Percentiles rank a stretch among this genome's conserved stretches.
Conservation (phyloP, 805 yeast species). For the Spathaspora arborariae region DNA sequence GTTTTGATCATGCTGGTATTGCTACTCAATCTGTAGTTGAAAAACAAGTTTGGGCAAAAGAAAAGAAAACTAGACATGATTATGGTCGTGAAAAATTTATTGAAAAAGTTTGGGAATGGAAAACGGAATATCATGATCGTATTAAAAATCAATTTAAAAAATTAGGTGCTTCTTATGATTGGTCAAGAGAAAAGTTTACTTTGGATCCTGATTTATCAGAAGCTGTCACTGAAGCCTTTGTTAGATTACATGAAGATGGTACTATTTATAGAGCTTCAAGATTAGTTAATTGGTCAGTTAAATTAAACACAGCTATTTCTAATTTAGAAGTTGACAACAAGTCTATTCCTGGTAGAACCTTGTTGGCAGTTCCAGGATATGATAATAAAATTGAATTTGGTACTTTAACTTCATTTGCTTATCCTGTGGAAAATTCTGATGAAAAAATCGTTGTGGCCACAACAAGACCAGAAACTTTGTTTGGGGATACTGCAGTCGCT, state of each 20-base stretch:
- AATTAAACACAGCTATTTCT: conserved; percentile 90
- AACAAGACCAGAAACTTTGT: conserved; percentile 97
- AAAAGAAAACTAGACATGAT: conserved; percentile 89
- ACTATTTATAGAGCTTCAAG: conserved; percentile 90
- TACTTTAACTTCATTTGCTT: conserved; percentile 92
- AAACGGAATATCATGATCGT: conserved; percentile 83
- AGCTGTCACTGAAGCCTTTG: conserved; percentile 89
- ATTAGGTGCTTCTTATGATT: conserved; percentile 96
- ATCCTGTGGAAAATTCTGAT: conserved; percentile 78
- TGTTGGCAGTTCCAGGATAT: conserved; percentile 83
- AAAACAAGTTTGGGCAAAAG: conserved; percentile 87
- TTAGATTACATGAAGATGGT: conserved; percentile 89
- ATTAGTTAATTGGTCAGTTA: conserved; percentile 94
- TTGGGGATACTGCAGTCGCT: conserved; percentile 98
- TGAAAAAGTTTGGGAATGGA: conserved; percentile 96
- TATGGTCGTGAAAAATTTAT: conserved; percentile 88
- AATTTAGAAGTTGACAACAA: conserved; percentile 95
- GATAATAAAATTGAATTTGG: conserved; percentile 92
- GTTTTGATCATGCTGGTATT: conserved; percentile 99
- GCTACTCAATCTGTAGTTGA: conserved; percentile 98
- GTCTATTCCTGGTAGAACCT: conserved; percentile 77
- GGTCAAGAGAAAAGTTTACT: conserved; percentile 94
- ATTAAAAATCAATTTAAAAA: conserved; percentile 81
- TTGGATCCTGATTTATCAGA: conserved; percentile 71
- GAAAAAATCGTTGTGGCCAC: conserved; percentile 92